A percentile compares a stretch with the other conserved stretches of the same genome.
Evolutionary conservation across 1,284 basidiomycete genomes (phyloP).

Genomic region (Trichosporon ovoides): DNA sequence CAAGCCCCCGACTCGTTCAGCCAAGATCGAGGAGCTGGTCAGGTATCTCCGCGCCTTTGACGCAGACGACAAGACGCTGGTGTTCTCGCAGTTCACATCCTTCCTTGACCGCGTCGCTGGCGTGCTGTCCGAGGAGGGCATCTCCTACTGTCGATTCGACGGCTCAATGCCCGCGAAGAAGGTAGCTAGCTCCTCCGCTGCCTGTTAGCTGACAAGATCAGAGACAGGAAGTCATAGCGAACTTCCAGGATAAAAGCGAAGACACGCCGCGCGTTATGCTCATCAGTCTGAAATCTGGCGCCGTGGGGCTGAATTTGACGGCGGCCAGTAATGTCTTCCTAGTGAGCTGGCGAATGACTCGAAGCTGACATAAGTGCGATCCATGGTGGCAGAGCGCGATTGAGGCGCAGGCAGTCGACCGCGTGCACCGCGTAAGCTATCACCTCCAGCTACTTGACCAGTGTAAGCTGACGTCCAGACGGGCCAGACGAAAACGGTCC

Average conservation of each 20-base stretch:
- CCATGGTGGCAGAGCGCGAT: conserved; percentile 74
- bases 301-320: conserved; percentile 79
- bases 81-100: conserved; percentile 79
- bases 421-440: conserved; percentile 59
- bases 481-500: conserved; percentile 71
- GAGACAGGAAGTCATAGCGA: conserved; percentile 35
- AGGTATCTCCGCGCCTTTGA: conserved; percentile 66
- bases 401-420: conserved; percentile 79
- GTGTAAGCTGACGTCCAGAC: conserved; percentile 50
- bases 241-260: conserved; percentile 26
- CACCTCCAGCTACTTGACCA: no score
- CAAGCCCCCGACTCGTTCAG: conserved; percentile 54
- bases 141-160: conserved; percentile 71
- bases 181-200: conserved; percentile 31
- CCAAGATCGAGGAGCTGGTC: conserved; percentile 74
- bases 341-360: no score
- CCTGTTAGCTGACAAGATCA: conserved; percentile 53
- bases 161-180: conserved; percentile 70
- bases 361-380: no score
- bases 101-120: conserved; percentile 74
- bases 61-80: conserved; percentile 65
- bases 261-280: conserved; percentile 71
- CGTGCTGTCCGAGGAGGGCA: conserved; percentile 61
- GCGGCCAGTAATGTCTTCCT: conserved; percentile 84
- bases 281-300: conserved; percentile 70